Evolutionary conservation across 1,284 basidiomycete genomes (phyloP), one percentile per base, ranked within the genome.

Genomic region (Neonothopanus nambi): DNA sequence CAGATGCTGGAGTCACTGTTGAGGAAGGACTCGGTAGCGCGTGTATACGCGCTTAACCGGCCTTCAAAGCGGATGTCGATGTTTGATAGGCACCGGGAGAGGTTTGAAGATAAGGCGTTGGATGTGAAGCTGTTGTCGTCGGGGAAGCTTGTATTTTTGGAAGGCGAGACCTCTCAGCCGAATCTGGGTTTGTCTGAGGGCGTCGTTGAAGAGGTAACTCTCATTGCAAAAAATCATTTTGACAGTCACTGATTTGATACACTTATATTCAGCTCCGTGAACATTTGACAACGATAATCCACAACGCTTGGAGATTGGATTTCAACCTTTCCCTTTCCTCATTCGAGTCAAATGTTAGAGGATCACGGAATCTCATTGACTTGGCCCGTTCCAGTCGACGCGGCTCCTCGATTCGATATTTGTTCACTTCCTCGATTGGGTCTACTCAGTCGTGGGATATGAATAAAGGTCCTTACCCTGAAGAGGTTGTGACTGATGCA

Each of bases 41-140:
- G 64, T 50, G 59, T 71, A 20, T 73, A 71, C 54, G 67, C 68
- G 0, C 61, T 70, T 47, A 70, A 71, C 43, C 58, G 71, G 8
- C 62, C 44, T 30, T 53, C 51, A 11, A 36, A 26, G 15, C 62
- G 5, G 60, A 58, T 21, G 30, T 54, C 30, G 30, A 47, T 28
- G 37, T 28, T 47, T 18, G 51, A 51, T 20, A 49, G 65, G 9
- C 26, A 63, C 7, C 73, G 74, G 3, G 52, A 48, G 1, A 60
- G 58, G 0, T 71, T 75, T 44, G 52, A 58, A 21, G 67, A 69
- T 11, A 60, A 65, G 2, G 66, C 67, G 3, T 52, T 74, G 6
- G 66, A 74, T 30, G 43, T 52, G 2, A 33, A 42, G 1, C 40
- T 72, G 0, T 53, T 74, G 13, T 52, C 64, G 1, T 66, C 63